Percentiles rank a stretch among this genome's conserved stretches.
These are phyloP conservation scores for Tremella yokohamensis DNA, from an alignment of 768 basidiomycete genomes.

Conservation along the genomic window DNA sequence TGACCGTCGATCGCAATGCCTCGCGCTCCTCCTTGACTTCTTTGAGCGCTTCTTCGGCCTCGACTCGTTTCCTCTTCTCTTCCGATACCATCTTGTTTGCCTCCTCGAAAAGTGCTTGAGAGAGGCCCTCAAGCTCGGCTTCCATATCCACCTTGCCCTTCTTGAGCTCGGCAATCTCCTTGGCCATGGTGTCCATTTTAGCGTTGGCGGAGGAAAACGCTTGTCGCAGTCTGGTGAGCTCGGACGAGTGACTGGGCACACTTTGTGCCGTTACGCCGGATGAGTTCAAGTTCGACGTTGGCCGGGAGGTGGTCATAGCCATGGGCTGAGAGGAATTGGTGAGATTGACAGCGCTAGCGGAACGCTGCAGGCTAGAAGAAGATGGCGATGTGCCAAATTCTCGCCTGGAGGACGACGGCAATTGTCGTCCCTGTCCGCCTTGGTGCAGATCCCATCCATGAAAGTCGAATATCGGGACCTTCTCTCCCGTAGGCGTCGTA, in stretches of 20 bases:
- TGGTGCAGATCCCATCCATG: conserved; percentile 6
- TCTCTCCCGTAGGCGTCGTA: conserved; percentile 18
- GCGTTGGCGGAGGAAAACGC: conserved; percentile 28
- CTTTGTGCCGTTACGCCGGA: conserved; percentile 1
- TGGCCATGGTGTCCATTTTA: conserved; percentile 32
- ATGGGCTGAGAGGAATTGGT: not conserved
- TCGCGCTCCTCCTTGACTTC: conserved; percentile 44
- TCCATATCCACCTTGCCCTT: conserved; percentile 50
- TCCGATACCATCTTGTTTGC: conserved; percentile 53
- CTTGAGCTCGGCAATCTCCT: conserved; percentile 45
- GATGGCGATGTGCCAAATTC: conserved; percentile 8
- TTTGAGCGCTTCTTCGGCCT: conserved; percentile 43
- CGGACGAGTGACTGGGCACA: conserved; percentile 13
- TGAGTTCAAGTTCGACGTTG: not conserved
- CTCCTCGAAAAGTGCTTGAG: conserved; percentile 51
- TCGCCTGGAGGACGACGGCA: too few species aligned
- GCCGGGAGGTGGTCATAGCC: not conserved
- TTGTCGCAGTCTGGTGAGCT: conserved; percentile 28
- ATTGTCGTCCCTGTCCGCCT: not conserved
- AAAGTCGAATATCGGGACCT: conserved; percentile 14
- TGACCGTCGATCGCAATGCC: conserved; percentile 37
- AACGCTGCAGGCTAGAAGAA: conserved; percentile 12
- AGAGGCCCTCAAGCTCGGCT: conserved; percentile 48
- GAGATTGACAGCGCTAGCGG: conserved; percentile 19
- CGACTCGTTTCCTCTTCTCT: conserved; percentile 41